These are phyloP conservation scores for Oemleria cerasiformis DNA, from an alignment of 306 rosid species.

Conservation along the genomic window DNA sequence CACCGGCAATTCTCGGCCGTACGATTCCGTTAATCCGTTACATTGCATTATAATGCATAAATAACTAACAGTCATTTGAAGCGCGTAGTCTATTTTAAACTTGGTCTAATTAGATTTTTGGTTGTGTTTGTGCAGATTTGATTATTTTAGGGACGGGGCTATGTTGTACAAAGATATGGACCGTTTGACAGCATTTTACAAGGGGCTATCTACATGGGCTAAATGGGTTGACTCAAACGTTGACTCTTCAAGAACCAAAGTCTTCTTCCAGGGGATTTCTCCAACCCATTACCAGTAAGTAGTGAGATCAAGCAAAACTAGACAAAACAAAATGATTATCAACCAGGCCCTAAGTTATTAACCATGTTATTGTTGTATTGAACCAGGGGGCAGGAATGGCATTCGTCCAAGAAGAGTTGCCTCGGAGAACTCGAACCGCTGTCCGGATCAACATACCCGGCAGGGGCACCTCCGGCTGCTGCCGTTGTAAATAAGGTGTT, in stretches of 20 bases:
- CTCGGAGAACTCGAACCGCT: slow-evolving; percentile 67
- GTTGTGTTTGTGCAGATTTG: slow-evolving; percentile 53
- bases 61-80: background rate
- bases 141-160: slow-evolving; percentile 66
- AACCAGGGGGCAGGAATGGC: slow-evolving; percentile 84
- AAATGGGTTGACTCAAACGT: slow-evolving; percentile 82
- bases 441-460: slow-evolving; percentile 73
- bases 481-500: slow-evolving; percentile 57
- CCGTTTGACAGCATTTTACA: slow-evolving; percentile 66
- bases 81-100: too few relatives aligned
- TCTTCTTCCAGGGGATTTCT: slow-evolving; percentile 91
- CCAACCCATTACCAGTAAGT: slow-evolving; percentile 93
- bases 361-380: background rate
- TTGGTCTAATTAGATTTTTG: background rate
- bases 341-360: background rate
- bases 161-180: slow-evolving; percentile 62
- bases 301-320: background rate
- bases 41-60: background rate
- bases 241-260: slow-evolving; percentile 67
- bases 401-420: slow-evolving; percentile 66
- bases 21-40: slow-evolving; percentile 17
- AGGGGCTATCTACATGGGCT: slow-evolving; percentile 86
- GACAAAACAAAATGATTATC: background rate
- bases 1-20: slow-evolving; percentile 75
- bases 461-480: slow-evolving; percentile 72